Evolutionary conservation across 2,329 filamentous ascomycete genomes (phyloP), one percentile per base, ranked within the genome.

Genomic region (Clonostachys chloroleuca): DNA sequence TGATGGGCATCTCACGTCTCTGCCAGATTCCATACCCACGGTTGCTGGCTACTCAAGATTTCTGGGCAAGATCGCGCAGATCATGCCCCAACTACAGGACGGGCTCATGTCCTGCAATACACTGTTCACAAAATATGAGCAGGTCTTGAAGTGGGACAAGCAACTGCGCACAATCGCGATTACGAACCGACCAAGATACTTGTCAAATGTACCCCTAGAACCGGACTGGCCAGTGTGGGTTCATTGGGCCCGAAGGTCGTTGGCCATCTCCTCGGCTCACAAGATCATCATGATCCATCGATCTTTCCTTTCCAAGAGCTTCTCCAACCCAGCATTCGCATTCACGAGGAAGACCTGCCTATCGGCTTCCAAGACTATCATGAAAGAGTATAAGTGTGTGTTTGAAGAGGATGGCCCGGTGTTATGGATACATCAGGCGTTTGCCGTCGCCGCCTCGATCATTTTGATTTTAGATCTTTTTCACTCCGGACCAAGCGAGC

Each of bases 261-360:
- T 70, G 16, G 62, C 67, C 12, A 68, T 70, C 24, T 65, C 60
- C 1, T 61, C 65, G 2, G 59, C 61, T 3, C 64, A 69, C 48
- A 69, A 70, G 49, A 66, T 69, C 45, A 69, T 69, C 53, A 68
- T 69, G 65, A 67, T 70, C 17, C 67, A 70, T 48, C 60, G 66
- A 4, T 59, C 62, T 0, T 67, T 67, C 36, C 46, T 69, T 7
- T 65, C 64, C 24, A 58, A 57, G 24, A 65, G 55, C 46, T 59
- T 61, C 54, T 60, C 53, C 45, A 62, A 65, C 35, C 54, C 59
- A 1, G 59, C 52, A 16, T 67, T 64, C 42, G 53, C 46, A 18
- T 63, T 63, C 13, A 66, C 66, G 3, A 55, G 66, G 12, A 51
- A 57, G 8, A 69, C 65, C 1, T 69, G 66, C 43, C 54, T 67